These are phyloP conservation scores for Rhizopogon roseolus DNA, from an alignment of 768 basidiomycete species.

Conservation along the genomic window DNA sequence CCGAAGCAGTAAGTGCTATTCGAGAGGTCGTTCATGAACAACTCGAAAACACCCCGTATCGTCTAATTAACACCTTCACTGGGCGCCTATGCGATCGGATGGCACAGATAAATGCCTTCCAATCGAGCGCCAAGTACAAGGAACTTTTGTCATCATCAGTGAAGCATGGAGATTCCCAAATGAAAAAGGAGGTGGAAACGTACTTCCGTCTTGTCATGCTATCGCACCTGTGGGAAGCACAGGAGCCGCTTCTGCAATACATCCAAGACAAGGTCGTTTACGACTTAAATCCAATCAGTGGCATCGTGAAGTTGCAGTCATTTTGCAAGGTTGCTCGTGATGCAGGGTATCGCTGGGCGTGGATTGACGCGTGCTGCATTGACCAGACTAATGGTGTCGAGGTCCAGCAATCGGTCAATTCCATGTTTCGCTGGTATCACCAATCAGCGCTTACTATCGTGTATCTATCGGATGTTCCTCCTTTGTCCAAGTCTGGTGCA, in stretches of 20 bases:
- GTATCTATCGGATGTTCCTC: background rate
- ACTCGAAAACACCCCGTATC: background rate
- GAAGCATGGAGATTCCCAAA: background rate
- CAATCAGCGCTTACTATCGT: background rate
- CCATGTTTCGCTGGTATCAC: constrained; percentile 1
- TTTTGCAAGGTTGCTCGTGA: background rate
- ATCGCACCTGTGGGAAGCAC: background rate
- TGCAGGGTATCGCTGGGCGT: constrained; percentile 1
- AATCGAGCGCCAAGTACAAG: background rate
- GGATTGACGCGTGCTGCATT: constrained; percentile 10
- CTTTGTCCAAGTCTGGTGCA: background rate
- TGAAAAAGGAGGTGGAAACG: too few relatives aligned
- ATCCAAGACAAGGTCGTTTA: background rate
- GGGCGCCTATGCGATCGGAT: background rate
- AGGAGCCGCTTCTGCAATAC: background rate
- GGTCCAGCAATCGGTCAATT: background rate
- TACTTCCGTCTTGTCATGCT: too few relatives aligned
- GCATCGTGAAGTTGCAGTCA: background rate
- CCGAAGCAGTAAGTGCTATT: background rate
- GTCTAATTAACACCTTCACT: background rate
- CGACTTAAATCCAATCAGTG: background rate
- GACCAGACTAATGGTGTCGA: constrained; percentile 7
- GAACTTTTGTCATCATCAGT: background rate
- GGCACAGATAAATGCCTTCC: background rate
- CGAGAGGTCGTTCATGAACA: background rate